Percentiles rank a stretch among this genome's conserved stretches.
Evolutionary conservation across 805 yeast species (phyloP).

Genomic region (Debaryomyces prosopidis): DNA sequence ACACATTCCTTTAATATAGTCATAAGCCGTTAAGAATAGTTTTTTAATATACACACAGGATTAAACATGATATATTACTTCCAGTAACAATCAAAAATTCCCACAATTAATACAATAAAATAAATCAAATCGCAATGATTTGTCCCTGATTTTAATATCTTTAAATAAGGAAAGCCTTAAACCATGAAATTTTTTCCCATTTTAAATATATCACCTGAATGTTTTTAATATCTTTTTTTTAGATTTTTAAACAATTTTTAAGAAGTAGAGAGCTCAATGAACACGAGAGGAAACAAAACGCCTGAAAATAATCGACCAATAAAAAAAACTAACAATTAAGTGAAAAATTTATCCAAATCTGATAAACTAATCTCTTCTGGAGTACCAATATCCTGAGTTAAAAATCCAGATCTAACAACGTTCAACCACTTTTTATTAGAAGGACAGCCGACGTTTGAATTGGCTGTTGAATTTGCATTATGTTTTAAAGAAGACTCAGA

Average conservation of each 20-base stretch:
- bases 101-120: not conserved
- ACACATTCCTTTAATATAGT: not conserved
- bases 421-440: constrained; percentile 66
- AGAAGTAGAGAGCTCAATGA: not conserved
- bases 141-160: too few species aligned
- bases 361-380: constrained; percentile 79
- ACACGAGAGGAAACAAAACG: not conserved
- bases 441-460: constrained; percentile 7
- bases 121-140: too few species aligned
- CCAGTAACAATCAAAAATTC: not conserved
- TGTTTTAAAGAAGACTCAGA: constrained; percentile 17
- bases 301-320: not conserved
- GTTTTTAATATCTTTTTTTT: not conserved
- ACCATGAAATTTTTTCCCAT: not conserved
- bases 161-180: not conserved
- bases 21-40: not conserved
- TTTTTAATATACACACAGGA: constrained; percentile 14
- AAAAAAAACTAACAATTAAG: constrained; percentile 11
- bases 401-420: constrained; percentile 73
- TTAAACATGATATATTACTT: constrained; percentile 9
- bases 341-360: constrained; percentile 50
- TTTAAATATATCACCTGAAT: constrained; percentile 1
- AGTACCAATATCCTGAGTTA: constrained; percentile 72
- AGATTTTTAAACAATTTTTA: not conserved
- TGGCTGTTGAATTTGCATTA: constrained; percentile 11